Evolutionary conservation across 768 basidiomycete species (phyloP).

Genomic region (Pluteus cervinus): DNA sequence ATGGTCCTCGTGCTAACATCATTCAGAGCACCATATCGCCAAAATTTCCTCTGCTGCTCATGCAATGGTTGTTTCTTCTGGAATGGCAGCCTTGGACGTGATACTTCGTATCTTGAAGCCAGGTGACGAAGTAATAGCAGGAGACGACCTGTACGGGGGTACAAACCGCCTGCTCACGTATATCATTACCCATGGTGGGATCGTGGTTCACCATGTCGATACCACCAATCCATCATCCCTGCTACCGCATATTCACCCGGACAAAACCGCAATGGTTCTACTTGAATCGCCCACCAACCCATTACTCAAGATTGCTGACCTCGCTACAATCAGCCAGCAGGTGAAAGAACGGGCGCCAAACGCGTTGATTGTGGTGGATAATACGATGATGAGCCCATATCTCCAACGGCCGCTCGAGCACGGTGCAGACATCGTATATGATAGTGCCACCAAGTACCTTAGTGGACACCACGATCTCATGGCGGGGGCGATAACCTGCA

Average conservation of each 20-base stretch:
- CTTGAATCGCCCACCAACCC: constrained; percentile 98
- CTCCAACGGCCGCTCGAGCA: constrained; percentile 92
- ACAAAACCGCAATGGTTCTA: constrained; percentile 89
- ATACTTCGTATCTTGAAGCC: constrained; percentile 93
- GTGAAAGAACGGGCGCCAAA: constrained; percentile 80
- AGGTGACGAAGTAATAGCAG: constrained; percentile 92
- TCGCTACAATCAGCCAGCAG: constrained; percentile 74
- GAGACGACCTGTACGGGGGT: constrained; percentile 96
- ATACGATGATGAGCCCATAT: constrained; percentile 99
- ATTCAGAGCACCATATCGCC: constrained; percentile 89
- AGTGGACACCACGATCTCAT: constrained; percentile 99
- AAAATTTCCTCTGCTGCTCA: constrained; percentile 91
- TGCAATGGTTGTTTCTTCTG: constrained; percentile 91
- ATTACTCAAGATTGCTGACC: constrained; percentile 88
- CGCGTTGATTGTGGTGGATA: constrained; percentile 87
- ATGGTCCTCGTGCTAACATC: constrained; percentile 5
- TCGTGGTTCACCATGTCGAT: constrained; percentile 89
- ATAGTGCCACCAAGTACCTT: constrained; percentile 96
- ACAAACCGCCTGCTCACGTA: constrained; percentile 93
- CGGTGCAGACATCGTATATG: constrained; percentile 96
- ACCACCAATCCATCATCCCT: constrained; percentile 72
- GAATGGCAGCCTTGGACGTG: constrained; percentile 96
- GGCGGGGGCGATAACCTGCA: constrained; percentile 93
- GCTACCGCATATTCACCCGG: constrained; percentile 55
- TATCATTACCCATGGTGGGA: constrained; percentile 80